A percentile compares a stretch with the other conserved stretches of the same genome.
phyloP scores from a whole-genome alignment of 78 protist species.

The Dictyostelium discoideum region dicty_2.7 NC_007090.3:3052001-3052500 shows the following conservation, averaged over 20 bases:
- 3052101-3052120: constrained; percentile 1
- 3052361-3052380: constrained; percentile 53
- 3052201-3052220: constrained; percentile 55
- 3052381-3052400: constrained; percentile 3
- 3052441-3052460: constrained; percentile 44
- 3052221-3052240: constrained; percentile 60
- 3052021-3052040: constrained; percentile 61
- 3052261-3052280: background rate
- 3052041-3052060: constrained; percentile 17
- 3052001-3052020: constrained; percentile 51
- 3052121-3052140: constrained; percentile 23
- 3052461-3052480: constrained; percentile 56
- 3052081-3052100: constrained; percentile 66
- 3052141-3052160: constrained; percentile 55
- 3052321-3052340: constrained; percentile 57
- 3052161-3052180: constrained; percentile 44
- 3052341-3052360: constrained; percentile 68
- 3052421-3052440: constrained; percentile 7
- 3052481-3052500: constrained; percentile 68
- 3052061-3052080: constrained; percentile 6
- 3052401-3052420: constrained; percentile 33
- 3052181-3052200: constrained; percentile 24
- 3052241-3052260: constrained; percentile 55
- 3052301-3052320: constrained; percentile 10
- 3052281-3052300: constrained; percentile 29